These are phyloP conservation scores for Tetraselmis chui DNA, from an alignment of 139 green algal genomes.

Conservation along the genomic window DNA sequence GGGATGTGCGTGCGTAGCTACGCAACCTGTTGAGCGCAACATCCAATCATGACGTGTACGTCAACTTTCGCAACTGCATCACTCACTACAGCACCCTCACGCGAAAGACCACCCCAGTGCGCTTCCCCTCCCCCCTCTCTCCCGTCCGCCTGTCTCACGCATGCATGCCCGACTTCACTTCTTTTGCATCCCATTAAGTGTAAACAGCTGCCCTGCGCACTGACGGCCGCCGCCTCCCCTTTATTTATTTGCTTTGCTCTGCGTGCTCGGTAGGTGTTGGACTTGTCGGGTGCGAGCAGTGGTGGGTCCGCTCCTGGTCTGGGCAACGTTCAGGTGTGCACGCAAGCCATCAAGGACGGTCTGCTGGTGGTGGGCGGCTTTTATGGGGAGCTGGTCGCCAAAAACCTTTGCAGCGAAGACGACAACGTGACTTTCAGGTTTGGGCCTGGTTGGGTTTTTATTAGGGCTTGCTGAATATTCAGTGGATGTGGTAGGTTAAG, in stretches of 20 bases:
- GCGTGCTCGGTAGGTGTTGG: slow-evolving; percentile 21
- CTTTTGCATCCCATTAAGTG: neutral
- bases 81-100: slow-evolving; percentile 61
- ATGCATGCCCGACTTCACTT: too few relatives aligned
- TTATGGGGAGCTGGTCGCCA: slow-evolving; percentile 72
- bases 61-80: slow-evolving; percentile 64
- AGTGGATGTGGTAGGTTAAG: too few relatives aligned
- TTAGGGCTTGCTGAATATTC: too few relatives aligned
- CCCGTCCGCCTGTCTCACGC: neutral
- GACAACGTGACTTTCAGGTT: slow-evolving; percentile 20
- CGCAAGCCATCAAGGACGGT: slow-evolving; percentile 54
- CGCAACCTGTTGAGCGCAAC: slow-evolving; percentile 83
- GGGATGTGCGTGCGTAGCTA: slow-evolving; percentile 36
- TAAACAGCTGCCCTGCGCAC: neutral
- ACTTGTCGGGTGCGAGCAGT: slow-evolving; percentile 21
- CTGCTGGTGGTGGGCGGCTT: slow-evolving; percentile 79
- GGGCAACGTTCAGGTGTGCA: slow-evolving; percentile 65
- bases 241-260: too few relatives aligned
- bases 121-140: neutral
- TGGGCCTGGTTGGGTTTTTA: too few relatives aligned
- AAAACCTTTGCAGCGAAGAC: slow-evolving; percentile 28
- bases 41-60: slow-evolving; percentile 72
- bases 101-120: slow-evolving; percentile 13
- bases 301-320: slow-evolving; percentile 7
- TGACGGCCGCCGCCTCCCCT: too few relatives aligned